Base-by-base conservation (phyloP, 1,284 basidiomycete genomes). In the Ustilago nuda region DNA sequence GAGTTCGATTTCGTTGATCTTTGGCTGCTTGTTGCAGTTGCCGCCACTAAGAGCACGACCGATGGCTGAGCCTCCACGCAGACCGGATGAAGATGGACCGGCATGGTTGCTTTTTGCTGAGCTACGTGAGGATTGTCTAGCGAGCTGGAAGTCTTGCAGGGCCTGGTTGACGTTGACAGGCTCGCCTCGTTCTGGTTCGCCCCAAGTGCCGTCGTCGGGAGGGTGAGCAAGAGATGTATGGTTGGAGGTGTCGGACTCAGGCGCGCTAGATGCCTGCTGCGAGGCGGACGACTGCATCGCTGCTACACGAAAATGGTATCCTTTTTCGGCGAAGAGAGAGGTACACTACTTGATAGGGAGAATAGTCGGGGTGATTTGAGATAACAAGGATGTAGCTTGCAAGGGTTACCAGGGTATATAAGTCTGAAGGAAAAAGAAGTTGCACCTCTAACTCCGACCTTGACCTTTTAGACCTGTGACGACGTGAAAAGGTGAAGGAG, bases 131-230 rank as follows among this genome's bases (percentile, higher is more conserved):
- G 60, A 33, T 32, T 78, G 56, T 37, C 78, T 52, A 3, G 72
- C 75, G 17, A 81, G 61, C 37, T 70, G 54, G 46, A 80, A 80
- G 11, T 78, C 80, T 5, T 72, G 61, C 11, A 63, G 27, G 13
- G 80, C 80, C 30, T 69, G 72, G 32, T 70, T 36, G 19, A 78
- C 61, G 46, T 81, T 58, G 56, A 82, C 78, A 9, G 61, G 66
- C 53, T 82, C 76, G 33, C 76, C 73, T 5, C 65, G 59, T 35
- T 53, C 51, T 30, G 59, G 54, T 39, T 82, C 80, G 36, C 80
- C 80, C 80, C 80, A 82, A 6, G 78, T 78, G 33, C 78, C 78
- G 8, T 58, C 67, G 43, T 67, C 75, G 52, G 55, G 54, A 55
- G 50, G 35, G n/a, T 60, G 53, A 23, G 17, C 51, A 32, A 72